A percentile compares a stretch with the other conserved stretches of the same genome.
phyloP scores from a whole-genome alignment of 176 grass and related monocot genomes.

The Areca catechu region DNA sequence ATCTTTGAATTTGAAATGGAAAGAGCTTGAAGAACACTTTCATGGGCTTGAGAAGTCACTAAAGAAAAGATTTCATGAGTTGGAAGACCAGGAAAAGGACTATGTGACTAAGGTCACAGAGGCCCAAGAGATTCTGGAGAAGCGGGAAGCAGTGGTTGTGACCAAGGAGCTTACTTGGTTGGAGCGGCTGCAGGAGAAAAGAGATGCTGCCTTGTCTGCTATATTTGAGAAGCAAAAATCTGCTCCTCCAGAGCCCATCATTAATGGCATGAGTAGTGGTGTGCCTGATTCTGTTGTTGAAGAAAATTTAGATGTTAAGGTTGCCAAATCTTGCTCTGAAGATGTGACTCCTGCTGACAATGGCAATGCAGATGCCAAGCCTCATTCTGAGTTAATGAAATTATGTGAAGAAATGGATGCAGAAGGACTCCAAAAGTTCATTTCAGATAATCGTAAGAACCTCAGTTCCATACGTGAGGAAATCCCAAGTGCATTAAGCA shows the following conservation, averaged over 20 bases:
- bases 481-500: conserved; percentile 57
- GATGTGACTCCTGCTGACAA: conserved; percentile 10
- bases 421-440: conserved; percentile 72
- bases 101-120: conserved; percentile 35
- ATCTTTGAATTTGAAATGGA: conserved; percentile 82
- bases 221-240: conserved; percentile 54
- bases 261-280: conserved; percentile 11
- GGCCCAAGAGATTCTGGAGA: conserved; percentile 50
- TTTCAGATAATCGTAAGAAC: conserved; percentile 90
- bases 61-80: conserved; percentile 58
- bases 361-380: conserved; percentile 24
- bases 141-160: conserved; percentile 55
- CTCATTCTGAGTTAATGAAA: conserved; percentile 38
- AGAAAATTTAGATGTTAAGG: conserved; percentile 2
- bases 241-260: conserved; percentile 6
- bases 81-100: conserved; percentile 65
- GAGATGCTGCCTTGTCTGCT: conserved; percentile 54
- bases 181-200: conserved; percentile 69
- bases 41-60: conserved; percentile 71
- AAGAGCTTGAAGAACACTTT: conserved; percentile 93
- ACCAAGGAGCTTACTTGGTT: conserved; percentile 67
- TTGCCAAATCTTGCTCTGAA: conserved; percentile 33
- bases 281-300: not conserved
- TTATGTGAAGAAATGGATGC: conserved; percentile 79
- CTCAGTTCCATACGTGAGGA: conserved; percentile 67